A percentile compares a stretch with the other conserved stretches of the same genome.
Evolutionary conservation across 2,329 filamentous ascomycete genomes (phyloP).

Genomic region (Ceratocystiopsis minuta): DNA sequence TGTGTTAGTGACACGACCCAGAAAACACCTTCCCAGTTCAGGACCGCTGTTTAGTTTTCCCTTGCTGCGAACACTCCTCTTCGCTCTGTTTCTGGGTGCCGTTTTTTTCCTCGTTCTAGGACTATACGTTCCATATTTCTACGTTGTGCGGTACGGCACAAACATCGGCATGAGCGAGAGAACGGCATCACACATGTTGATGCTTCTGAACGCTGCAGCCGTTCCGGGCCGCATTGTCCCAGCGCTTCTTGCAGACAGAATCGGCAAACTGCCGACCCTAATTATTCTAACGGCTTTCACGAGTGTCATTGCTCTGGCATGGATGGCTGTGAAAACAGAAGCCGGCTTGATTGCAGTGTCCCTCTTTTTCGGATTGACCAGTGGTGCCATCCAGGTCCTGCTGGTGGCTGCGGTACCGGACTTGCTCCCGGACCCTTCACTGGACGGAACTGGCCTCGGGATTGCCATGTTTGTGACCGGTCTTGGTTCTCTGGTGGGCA

Average conservation of each 20-base stretch:
- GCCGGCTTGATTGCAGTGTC: constrained; percentile 16
- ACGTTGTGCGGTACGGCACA: constrained; percentile 4
- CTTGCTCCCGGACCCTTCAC: constrained; percentile 19
- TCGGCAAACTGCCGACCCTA: constrained; percentile 4
- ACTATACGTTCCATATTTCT: constrained; percentile 6
- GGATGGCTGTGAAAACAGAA: constrained; percentile 14
- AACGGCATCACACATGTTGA: constrained; percentile 5
- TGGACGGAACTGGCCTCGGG: constrained; percentile 23
- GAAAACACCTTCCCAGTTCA: constrained; percentile 6
- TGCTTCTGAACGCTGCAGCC: constrained; percentile 6
- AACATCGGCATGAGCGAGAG: constrained; percentile 1
- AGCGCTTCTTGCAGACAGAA: constrained; percentile 4
- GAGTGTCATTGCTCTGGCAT: constrained; percentile 2
- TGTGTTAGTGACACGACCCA: constrained; percentile 4
- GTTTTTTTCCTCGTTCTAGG: constrained; percentile 5
- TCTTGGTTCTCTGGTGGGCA: constrained; percentile 34
- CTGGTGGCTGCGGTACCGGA: constrained; percentile 20
- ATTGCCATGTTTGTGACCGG: constrained; percentile 20
- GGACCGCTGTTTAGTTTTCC: constrained; percentile 6
- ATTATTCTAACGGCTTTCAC: constrained; percentile 3
- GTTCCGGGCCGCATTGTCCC: constrained; percentile 5
- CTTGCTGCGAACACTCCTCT: constrained; percentile 5
- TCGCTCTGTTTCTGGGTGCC: constrained; percentile 3
- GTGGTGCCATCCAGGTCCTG: constrained; percentile 19
- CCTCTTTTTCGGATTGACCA: constrained; percentile 15